Percentiles rank a stretch among this genome's conserved stretches.
Conservation (phyloP, 225 moss, liverwort and hornwort species). For the Antitrichia curtipendula region DNA sequence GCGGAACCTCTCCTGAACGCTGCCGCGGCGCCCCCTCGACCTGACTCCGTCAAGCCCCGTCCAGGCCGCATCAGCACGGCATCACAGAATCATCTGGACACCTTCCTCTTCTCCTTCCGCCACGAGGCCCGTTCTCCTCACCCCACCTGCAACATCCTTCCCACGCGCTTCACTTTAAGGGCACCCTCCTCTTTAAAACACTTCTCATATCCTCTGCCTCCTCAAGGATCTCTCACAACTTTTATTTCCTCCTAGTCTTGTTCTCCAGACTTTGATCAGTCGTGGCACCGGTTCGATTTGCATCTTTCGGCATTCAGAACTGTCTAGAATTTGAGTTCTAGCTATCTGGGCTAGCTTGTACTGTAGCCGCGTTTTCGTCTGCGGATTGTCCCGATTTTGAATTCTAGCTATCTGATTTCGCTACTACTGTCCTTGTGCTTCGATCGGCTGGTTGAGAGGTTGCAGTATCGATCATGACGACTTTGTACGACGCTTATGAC, state of each 20-base stretch:
- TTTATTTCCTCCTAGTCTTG: no score
- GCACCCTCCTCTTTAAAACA: not conserved
- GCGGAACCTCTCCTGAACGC: not conserved
- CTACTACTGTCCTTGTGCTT: not conserved
- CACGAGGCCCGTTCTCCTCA: not conserved
- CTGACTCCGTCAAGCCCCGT: not conserved
- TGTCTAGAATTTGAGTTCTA: not conserved
- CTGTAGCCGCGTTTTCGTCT: no score
- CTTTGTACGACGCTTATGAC: constrained; percentile 37
- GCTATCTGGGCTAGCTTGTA: not conserved
- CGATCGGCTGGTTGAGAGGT: not conserved
- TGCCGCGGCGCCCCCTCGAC: not conserved
- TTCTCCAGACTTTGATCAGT: not conserved
- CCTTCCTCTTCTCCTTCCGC: constrained; percentile 12
- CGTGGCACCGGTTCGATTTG: not conserved
- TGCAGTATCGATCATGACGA: not conserved
- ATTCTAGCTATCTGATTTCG: not conserved
- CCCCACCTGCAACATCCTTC: constrained; percentile 1
- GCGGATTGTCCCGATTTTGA: not conserved
- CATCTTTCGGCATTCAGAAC: not conserved
- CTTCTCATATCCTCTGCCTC: not conserved
- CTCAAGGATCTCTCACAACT: no score
- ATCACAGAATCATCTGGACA: not conserved
- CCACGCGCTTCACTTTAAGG: not conserved
- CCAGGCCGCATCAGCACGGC: not conserved